A percentile compares a stretch with the other conserved stretches of the same genome.
These are phyloP conservation scores for Polygonum maritimum DNA, from an alignment of 148 eudicot genomes.

Conservation along the genomic window DNA sequence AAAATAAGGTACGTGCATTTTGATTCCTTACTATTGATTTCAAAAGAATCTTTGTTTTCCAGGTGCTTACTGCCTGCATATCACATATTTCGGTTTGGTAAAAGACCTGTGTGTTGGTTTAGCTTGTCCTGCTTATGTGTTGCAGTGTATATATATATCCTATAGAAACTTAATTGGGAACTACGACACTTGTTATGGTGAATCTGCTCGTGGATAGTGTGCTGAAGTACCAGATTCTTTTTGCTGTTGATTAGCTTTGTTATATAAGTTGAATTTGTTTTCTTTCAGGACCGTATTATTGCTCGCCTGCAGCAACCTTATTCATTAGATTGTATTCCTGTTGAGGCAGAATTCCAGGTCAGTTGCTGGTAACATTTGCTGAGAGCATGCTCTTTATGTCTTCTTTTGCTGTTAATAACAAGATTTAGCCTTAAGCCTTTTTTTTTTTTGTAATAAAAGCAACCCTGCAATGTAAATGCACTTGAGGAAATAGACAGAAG, in stretches of 20 bases:
- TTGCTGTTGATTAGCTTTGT: neutral
- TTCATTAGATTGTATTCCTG: constrained; percentile 96
- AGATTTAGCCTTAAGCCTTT: neutral
- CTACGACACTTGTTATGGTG: neutral
- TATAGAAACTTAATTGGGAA: neutral
- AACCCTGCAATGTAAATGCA: neutral
- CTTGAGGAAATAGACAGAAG: neutral
- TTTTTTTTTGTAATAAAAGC: neutral
- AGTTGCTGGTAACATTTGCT: constrained; percentile 10
- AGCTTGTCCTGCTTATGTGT: neutral
- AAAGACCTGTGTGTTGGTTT: neutral
- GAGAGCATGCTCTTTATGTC: neutral
- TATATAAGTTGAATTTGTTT: neutral
- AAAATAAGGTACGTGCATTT: constrained; percentile 63
- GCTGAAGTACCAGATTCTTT: neutral
- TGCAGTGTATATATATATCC: neutral
- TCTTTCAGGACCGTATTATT: constrained; percentile 75
- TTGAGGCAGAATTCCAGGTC: constrained; percentile 98
- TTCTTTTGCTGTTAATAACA: neutral
- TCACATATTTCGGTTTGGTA: neutral
- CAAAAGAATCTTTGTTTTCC: neutral
- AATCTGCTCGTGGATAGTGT: neutral
- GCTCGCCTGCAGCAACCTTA: constrained; percentile 99
- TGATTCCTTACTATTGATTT: neutral
- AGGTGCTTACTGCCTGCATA: neutral